A percentile compares a stretch with the other conserved stretches of the same genome.
These are phyloP conservation scores for Ganoderma lucidum DNA, from an alignment of 1,284 basidiomycete species.

Conservation along the genomic window DNA sequence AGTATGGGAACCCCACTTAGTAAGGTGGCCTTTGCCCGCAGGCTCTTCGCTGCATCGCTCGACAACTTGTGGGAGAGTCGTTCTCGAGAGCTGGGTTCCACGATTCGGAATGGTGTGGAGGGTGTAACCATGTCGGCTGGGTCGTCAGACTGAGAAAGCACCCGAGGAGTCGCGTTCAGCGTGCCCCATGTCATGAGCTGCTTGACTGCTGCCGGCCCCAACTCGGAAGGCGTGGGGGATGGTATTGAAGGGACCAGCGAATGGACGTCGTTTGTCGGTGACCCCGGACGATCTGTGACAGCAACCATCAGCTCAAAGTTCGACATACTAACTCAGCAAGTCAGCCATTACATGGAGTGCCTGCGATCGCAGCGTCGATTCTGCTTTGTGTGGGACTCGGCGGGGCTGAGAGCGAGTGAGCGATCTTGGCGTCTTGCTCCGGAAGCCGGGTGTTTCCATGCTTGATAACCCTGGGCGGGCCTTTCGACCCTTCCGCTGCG, in stretches of 20 bases:
- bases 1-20: constrained; percentile 46
- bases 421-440: constrained; percentile 63
- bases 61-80: constrained; percentile 81
- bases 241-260: constrained; percentile 86
- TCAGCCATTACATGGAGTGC: constrained; percentile 70
- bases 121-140: constrained; percentile 52
- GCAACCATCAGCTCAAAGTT: constrained; percentile 21
- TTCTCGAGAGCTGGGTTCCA: constrained; percentile 77
- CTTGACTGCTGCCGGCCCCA: constrained; percentile 79
- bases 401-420: constrained; percentile 64
- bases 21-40: constrained; percentile 73
- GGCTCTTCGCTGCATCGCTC: constrained; percentile 70
- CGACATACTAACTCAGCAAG: constrained; percentile 17
- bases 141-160: constrained; percentile 75
- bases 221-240: constrained; percentile 82
- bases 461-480: constrained; percentile 72
- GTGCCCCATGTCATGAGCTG: constrained; percentile 96
- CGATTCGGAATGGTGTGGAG: constrained; percentile 75
- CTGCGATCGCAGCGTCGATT: constrained; percentile 88
- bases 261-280: constrained; percentile 65
- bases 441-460: constrained; percentile 83
- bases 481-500: constrained; percentile 46
- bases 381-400: constrained; percentile 89
- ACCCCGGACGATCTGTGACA: constrained; percentile 62
- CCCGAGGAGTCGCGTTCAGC: constrained; percentile 84